Evolutionary conservation across 208 protist species (phyloP), one percentile per base, ranked within the genome.

Genomic region (Balamuthia mandrillaris): DNA sequence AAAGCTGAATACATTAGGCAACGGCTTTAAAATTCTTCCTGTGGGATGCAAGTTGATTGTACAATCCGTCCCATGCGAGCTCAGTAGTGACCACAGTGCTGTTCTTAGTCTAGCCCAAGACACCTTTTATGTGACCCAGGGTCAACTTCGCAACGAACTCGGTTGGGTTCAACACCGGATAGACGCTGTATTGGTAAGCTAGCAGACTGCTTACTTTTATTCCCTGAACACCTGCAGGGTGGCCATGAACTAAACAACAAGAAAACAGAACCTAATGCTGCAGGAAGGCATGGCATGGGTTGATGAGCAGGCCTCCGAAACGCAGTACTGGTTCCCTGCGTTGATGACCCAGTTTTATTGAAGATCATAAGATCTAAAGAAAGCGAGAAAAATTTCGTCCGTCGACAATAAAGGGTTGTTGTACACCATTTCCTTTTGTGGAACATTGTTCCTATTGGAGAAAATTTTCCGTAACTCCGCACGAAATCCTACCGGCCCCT

Each of bases 211-310:
- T 3, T 24, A 47, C 39, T 16, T 14, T 1, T 9, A 29, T 37
- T 42, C 44, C 24, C 0, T n/a, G 29, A 24, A 47, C 18, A 7
- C 21, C 12, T n/a, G 1, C 7, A 1, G 9, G 24, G 14, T 58
- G 7, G 42, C 37, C 14, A 12, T 16, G 39, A 9, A 41, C 5
- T 35, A 7, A 41, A 6, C 49, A 70, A 35, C 5, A 47, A 41
- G 33, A 31, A 12, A 45, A 18, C 35, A 90, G 82, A 39, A 91
- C 54, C 60, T 87, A 52, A 60, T 94, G 47, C 44, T 93, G 29
- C 14, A 77, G 52, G 87, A 93, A 63, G 90, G 90, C n/a, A 90
- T 94, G 6, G 87, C 79, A 21, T 94, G 91, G 92, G 81, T 94
- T 24, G 92, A 94, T 70, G 51, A 77, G 1, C 88, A 91, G 72